Percentiles rank a stretch among this genome's conserved stretches.
Evolutionary conservation across 1,284 basidiomycete species (phyloP).

Genomic region (Trichosporon sp.): DNA sequence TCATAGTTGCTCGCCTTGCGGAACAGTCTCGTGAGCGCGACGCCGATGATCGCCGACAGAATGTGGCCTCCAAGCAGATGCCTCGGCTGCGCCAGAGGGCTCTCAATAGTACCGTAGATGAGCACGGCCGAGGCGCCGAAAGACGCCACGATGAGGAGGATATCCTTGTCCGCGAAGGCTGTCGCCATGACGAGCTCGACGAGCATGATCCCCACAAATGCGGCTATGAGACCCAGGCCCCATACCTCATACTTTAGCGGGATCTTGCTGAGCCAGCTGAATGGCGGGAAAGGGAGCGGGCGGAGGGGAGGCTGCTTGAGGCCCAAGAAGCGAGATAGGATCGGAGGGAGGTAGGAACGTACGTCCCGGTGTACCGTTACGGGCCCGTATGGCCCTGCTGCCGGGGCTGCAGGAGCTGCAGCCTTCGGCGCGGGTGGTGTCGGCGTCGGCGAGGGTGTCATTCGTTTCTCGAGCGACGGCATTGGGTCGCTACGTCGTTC

Average conservation of each 20-base stretch:
- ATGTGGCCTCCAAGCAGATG: constrained; percentile 56
- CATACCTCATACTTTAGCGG: constrained; percentile 51
- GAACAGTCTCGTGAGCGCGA: constrained; percentile 58
- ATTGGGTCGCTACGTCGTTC: too few relatives aligned
- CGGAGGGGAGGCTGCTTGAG: constrained; percentile 23
- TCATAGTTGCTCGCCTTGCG: constrained; percentile 46
- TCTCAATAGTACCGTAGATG: constrained; percentile 57
- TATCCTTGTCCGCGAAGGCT: not conserved
- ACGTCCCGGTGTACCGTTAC: constrained; percentile 21
- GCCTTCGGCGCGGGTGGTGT: not conserved
- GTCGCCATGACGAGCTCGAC: constrained; percentile 56
- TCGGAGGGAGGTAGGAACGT: constrained; percentile 23
- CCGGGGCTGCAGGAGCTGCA: not conserved
- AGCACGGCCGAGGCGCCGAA: constrained; percentile 60
- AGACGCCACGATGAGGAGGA: constrained; percentile 51
- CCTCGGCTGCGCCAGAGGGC: constrained; percentile 60
- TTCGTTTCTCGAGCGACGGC: not conserved
- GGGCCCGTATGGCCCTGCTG: not conserved
- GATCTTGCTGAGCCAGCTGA: constrained; percentile 38
- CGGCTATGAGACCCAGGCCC: constrained; percentile 53
- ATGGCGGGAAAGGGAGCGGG: constrained; percentile 32
- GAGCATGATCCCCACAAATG: constrained; percentile 57
- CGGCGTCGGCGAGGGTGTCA: not conserved
- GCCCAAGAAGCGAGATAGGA: constrained; percentile 28
- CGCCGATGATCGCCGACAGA: constrained; percentile 54